Evolutionary conservation across 2,329 filamentous ascomycete species (phyloP).

Genomic region (Curvularia spicifera): DNA sequence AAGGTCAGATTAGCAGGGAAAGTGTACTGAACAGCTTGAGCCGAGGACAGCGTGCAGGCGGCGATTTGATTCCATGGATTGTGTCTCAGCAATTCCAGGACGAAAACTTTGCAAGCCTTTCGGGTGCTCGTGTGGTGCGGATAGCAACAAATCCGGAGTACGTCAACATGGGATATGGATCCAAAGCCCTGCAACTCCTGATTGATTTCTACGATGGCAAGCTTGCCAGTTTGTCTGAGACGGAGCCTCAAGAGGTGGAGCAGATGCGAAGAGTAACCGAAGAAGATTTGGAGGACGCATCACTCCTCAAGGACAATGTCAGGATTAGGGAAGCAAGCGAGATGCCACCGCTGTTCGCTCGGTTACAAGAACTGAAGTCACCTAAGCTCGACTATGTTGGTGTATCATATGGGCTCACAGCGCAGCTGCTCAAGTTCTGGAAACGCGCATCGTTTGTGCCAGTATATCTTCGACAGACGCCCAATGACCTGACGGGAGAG

Average conservation of each 20-base stretch:
- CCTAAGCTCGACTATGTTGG: constrained; percentile 88
- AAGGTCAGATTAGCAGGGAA: constrained; percentile 92
- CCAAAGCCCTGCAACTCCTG: constrained; percentile 83
- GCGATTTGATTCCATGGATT: constrained; percentile 96
- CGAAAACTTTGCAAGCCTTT: constrained; percentile 91
- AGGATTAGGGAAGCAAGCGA: constrained; percentile 86
- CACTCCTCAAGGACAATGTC: constrained; percentile 84
- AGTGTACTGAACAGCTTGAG: constrained; percentile 90
- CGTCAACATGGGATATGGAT: constrained; percentile 89
- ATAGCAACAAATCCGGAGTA: constrained; percentile 98
- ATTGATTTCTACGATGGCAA: constrained; percentile 94
- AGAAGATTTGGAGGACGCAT: constrained; percentile 75
- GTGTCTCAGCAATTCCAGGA: constrained; percentile 98
- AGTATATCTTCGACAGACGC: constrained; percentile 91
- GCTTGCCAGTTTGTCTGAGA: constrained; percentile 82
- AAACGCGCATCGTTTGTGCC: constrained; percentile 85
- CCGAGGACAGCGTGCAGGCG: constrained; percentile 84
- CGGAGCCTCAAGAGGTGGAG: constrained; percentile 60
- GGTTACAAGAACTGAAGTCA: constrained; percentile 81
- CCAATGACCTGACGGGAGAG: constrained; percentile 95
- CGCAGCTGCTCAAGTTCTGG: constrained; percentile 93
- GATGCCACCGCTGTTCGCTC: constrained; percentile 93
- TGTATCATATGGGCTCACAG: constrained; percentile 92
- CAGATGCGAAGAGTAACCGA: constrained; percentile 82
- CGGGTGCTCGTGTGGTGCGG: constrained; percentile 87